Evolutionary conservation across 345 rosid species (phyloP), one percentile per base, ranked within the genome.

Genomic region (Luvunga scandens): DNA sequence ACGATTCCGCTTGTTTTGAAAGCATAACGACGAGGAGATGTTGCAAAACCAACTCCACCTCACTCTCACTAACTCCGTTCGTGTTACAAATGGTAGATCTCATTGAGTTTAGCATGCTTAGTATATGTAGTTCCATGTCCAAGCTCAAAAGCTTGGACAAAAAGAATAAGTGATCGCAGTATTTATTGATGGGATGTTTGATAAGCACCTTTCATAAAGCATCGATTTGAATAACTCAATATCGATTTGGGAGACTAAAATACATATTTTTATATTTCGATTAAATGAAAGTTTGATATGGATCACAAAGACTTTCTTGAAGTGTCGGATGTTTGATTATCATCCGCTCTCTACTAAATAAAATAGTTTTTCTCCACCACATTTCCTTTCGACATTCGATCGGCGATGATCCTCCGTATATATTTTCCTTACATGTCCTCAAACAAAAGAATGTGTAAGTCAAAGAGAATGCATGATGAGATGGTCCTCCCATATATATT

Each of bases 311-410:
- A 34, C 36, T 34, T 77, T 92, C 93, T 95, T 78, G 90, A 84
- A 78, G 98, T 90, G 73, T 95, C 98, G 18, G 97, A 88, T 50
- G 89, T 90, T 76, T 95, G 95, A 88, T 91, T 75, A 76, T 95
- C 99, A 57, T 91, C 95, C 61, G 67, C 97, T 98, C n/a, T n/a
- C n/a, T n/a, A 13, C 98, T 95, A 78, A 95, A 93, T 63, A 91
- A 95, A 77, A 93, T 78, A 45, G 86, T 96, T 70, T 93, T n/a
- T n/a, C 97, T n/a, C 98, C 98, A 19, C 99, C 97, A 64, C 86
- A 90, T 34, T 91, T 48, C 98, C 98, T 87, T 93, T 93, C 97
- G 94, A 88, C 57, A 53, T 79, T 30, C 98, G 94, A 80, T 73
- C 82, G 87, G 33, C 91, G 88, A 67, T 93, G 97, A 75, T 95